Conservation (phyloP, 306 rosid genomes). For the Cyamopsis tetragonoloba region DNA sequence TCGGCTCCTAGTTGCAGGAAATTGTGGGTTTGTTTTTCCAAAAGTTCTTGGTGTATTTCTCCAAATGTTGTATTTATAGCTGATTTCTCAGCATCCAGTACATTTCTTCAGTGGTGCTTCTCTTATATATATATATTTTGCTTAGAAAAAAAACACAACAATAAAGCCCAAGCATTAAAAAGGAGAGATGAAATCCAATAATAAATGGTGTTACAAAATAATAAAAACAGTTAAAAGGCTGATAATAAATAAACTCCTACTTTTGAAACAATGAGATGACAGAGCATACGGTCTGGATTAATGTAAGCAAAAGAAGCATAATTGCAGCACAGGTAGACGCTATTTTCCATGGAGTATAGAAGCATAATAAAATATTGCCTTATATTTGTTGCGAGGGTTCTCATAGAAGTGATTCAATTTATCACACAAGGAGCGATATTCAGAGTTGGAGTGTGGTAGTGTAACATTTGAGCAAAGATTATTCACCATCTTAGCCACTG, state of each 20-base stretch:
- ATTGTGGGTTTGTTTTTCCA: too few species aligned
- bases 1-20: too few species aligned
- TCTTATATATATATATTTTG: too few species aligned
- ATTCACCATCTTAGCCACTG: neutral
- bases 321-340: conserved; percentile 12
- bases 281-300: neutral
- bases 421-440: neutral
- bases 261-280: neutral
- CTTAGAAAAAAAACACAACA: too few species aligned
- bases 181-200: neutral
- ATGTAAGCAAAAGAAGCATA: conserved; percentile 17
- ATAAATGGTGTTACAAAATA: neutral
- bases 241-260: neutral
- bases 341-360: conserved; percentile 27
- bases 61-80: too few species aligned
- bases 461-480: neutral
- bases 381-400: neutral
- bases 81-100: too few species aligned
- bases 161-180: neutral
- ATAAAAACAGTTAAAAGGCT: neutral
- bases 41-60: too few species aligned
- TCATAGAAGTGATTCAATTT: neutral
- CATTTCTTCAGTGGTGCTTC: too few species aligned
- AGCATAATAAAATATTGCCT: conserved; percentile 3
- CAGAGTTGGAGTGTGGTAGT: neutral